A percentile compares a stretch with the other conserved stretches of the same genome.
These are phyloP conservation scores for Cruciata laevipes DNA, from an alignment of 257 asterid species.

Conservation along the genomic window DNA sequence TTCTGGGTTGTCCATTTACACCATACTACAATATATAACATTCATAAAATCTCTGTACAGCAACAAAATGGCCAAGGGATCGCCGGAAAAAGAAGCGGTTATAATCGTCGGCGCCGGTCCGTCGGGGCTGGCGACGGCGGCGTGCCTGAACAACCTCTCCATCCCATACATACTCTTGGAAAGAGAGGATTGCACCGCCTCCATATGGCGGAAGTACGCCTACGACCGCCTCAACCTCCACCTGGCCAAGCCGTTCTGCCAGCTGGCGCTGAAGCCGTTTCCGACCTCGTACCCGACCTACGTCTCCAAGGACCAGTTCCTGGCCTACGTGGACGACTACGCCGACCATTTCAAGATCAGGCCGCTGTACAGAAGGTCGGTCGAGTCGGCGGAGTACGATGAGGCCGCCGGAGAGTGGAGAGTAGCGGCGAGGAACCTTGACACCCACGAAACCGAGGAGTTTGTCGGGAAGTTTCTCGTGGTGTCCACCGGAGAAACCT, in stretches of 20 bases:
- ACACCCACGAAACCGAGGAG: constrained; percentile 30
- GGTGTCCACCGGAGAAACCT: constrained; percentile 69
- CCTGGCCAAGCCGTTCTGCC: constrained; percentile 44
- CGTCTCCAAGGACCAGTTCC: constrained; percentile 30
- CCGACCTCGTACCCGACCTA: constrained; percentile 45
- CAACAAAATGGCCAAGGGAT: no score
- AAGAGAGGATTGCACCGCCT: constrained; percentile 60
- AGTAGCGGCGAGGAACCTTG: constrained; percentile 29
- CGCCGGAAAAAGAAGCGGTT: not conserved
- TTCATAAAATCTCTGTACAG: no score
- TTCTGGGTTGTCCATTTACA: no score
- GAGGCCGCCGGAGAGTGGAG: constrained; percentile 31
- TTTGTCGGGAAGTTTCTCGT: constrained; percentile 46
- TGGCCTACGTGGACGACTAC: constrained; percentile 50
- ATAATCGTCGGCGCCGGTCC: constrained; percentile 61
- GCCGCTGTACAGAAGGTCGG: constrained; percentile 35
- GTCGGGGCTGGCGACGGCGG: constrained; percentile 72
- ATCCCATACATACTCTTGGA: constrained; percentile 56
- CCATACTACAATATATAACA: no score
- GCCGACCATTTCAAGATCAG: constrained; percentile 35
- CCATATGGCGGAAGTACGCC: constrained; percentile 63
- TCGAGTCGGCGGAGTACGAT: constrained; percentile 43
- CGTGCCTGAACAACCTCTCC: constrained; percentile 37
- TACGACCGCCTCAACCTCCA: constrained; percentile 82
- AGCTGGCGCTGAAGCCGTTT: constrained; percentile 45